Percentiles rank a stretch among this genome's conserved stretches.
Evolutionary conservation across 2,329 filamentous ascomycete species (phyloP).

Genomic region (Endoconidiophora polonica): DNA sequence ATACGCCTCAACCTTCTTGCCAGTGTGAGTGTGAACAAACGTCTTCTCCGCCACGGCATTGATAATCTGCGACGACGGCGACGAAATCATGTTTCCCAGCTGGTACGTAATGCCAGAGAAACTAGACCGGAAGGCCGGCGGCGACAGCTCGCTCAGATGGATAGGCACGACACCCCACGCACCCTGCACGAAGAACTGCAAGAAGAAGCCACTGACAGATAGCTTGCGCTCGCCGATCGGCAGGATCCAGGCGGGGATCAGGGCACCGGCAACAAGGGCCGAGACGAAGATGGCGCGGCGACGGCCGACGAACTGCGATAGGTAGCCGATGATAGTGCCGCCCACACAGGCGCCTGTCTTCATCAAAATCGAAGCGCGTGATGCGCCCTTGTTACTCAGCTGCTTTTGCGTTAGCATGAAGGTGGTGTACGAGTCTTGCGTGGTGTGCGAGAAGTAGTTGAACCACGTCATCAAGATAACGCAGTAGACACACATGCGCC

Average conservation of each 20-base stretch:
- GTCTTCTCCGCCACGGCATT: slow-evolving; percentile 53
- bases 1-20: slow-evolving; percentile 48
- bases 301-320: slow-evolving; percentile 59
- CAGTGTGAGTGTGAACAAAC: slow-evolving; percentile 35
- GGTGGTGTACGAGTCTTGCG: slow-evolving; percentile 67
- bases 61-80: slow-evolving; percentile 58
- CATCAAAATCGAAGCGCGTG: slow-evolving; percentile 65
- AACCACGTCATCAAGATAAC: slow-evolving; percentile 65
- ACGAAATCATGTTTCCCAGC: slow-evolving; percentile 57
- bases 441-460: slow-evolving; percentile 62
- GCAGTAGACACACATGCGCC: slow-evolving; percentile 64
- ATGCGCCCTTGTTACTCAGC: slow-evolving; percentile 44
- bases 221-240: slow-evolving; percentile 41
- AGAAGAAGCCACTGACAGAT: slow-evolving; percentile 53
- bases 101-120: slow-evolving; percentile 62
- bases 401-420: slow-evolving; percentile 63
- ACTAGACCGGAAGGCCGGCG: slow-evolving; percentile 56
- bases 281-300: slow-evolving; percentile 49
- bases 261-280: slow-evolving; percentile 38
- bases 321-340: slow-evolving; percentile 55
- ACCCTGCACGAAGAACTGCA: slow-evolving; percentile 65
- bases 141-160: slow-evolving; percentile 61
- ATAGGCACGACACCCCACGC: slow-evolving; percentile 65
- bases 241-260: slow-evolving; percentile 58
- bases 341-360: slow-evolving; percentile 63